Percentiles rank a stretch among this genome's conserved stretches.
phyloP scores from a whole-genome alignment of 768 basidiomycete species.

The Calocera viscosa region DNA sequence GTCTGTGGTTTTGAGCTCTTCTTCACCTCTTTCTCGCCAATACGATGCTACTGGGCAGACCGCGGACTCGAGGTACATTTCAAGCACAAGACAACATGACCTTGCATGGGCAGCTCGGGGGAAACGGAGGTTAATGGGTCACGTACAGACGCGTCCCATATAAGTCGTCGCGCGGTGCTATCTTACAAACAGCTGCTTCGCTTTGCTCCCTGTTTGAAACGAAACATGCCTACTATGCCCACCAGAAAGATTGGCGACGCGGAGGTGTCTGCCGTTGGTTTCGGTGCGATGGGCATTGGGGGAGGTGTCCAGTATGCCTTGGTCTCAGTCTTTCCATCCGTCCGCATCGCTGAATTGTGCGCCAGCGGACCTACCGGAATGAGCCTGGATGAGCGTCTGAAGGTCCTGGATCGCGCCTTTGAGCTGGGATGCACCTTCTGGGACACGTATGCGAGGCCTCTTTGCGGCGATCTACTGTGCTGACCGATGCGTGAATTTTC shows the following conservation, averaged over 20 bases:
- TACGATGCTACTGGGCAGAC: too few species aligned
- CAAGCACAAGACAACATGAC: too few species aligned
- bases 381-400: slow-evolving; percentile 47
- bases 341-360: slow-evolving; percentile 23
- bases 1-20: too few species aligned
- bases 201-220: too few species aligned
- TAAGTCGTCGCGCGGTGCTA: too few species aligned
- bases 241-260: slow-evolving; percentile 37
- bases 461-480: neutral
- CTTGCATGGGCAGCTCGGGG: too few species aligned
- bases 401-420: slow-evolving; percentile 39
- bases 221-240: slow-evolving; percentile 20
- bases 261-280: slow-evolving; percentile 43
- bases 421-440: slow-evolving; percentile 36
- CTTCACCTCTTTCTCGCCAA: too few species aligned
- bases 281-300: slow-evolving; percentile 44
- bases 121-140: too few species aligned
- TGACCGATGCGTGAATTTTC: neutral
- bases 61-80: too few species aligned
- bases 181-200: too few species aligned
- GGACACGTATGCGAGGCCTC: slow-evolving; percentile 25
- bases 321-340: slow-evolving; percentile 6
- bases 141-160: too few species aligned
- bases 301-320: slow-evolving; percentile 15
- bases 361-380: slow-evolving; percentile 14